Conservation (phyloP, 164 flowering plant genomes). For the Stephania yunnanensis region DNA sequence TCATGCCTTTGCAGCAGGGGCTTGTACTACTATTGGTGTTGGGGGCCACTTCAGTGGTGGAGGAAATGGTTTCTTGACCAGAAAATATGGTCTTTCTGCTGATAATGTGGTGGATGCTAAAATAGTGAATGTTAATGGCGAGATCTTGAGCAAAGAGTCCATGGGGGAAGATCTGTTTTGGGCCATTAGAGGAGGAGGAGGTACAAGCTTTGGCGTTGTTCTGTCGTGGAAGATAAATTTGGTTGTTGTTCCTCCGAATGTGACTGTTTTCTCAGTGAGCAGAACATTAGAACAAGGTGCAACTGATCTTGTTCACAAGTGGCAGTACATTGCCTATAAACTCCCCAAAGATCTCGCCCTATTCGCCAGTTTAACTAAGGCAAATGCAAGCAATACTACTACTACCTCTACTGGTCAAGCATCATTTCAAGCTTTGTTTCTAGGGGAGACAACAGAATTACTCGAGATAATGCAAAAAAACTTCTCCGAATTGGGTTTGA, state of each 20-base stretch:
- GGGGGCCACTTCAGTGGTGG: slow-evolving; percentile 3
- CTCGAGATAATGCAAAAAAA: too few relatives aligned
- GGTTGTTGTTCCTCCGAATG: slow-evolving; percentile 26
- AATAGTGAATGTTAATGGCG: slow-evolving; percentile 33
- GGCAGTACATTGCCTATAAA: slow-evolving; percentile 31
- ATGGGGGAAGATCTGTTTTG: slow-evolving; percentile 1
- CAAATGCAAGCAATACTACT: too few relatives aligned
- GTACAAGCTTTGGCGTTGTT: slow-evolving; percentile 25
- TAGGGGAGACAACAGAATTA: too few relatives aligned
- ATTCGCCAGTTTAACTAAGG: too few relatives aligned
- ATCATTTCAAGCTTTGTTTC: too few relatives aligned
- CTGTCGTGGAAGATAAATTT: slow-evolving; percentile 34
- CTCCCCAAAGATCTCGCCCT: slow-evolving; percentile 18
- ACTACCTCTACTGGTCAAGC: too few relatives aligned
- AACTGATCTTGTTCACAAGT: slow-evolving; percentile 20
- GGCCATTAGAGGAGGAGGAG: neutral
- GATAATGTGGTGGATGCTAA: slow-evolving; percentile 29
- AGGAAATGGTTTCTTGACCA: too few relatives aligned
- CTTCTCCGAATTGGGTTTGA: too few relatives aligned
- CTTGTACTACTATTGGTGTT: slow-evolving; percentile 37
- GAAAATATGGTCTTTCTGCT: too few relatives aligned
- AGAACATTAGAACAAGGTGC: slow-evolving; percentile 29
- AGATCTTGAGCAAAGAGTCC: slow-evolving; percentile 22
- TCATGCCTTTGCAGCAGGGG: slow-evolving; percentile 40
- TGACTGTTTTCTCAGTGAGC: slow-evolving; percentile 29